These are phyloP conservation scores for Speleostelium caveatum DNA, from an alignment of 78 protist genomes.

Conservation along the genomic window DNA sequence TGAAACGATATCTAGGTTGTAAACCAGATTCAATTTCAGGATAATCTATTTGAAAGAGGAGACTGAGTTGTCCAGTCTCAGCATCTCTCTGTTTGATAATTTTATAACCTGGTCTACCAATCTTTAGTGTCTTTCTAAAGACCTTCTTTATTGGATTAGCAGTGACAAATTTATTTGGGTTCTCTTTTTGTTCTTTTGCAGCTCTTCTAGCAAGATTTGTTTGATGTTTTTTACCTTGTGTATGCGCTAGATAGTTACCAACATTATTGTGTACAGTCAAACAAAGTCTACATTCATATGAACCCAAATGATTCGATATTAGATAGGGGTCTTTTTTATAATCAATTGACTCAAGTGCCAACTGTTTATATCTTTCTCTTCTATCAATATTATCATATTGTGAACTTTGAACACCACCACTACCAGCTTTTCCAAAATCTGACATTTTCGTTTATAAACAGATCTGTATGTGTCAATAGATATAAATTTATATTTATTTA, in stretches of 20 bases:
- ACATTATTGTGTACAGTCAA: conserved; percentile 98
- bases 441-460: too few species aligned
- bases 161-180: background rate
- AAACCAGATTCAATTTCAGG: conserved; percentile 96
- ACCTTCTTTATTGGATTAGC: conserved; percentile 1
- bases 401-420: conserved; percentile 75
- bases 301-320: conserved; percentile 77
- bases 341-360: conserved; percentile 96
- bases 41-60: conserved; percentile 93
- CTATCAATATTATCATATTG: conserved; percentile 89
- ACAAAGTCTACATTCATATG: conserved; percentile 99
- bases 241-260: conserved; percentile 97
- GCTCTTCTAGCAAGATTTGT: conserved; percentile 90
- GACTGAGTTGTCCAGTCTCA: conserved; percentile 62
- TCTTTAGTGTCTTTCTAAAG: conserved; percentile 86
- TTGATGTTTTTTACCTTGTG: conserved; percentile 96
- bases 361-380: conserved; percentile 91
- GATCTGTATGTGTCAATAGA: too few species aligned
- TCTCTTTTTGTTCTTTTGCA: conserved; percentile 63
- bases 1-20: conserved; percentile 96
- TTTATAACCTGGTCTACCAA: conserved; percentile 97
- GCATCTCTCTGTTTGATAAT: conserved; percentile 80
- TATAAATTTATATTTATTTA: too few species aligned
- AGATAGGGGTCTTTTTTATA: conserved; percentile 91
- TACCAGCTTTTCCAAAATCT: conserved; percentile 84